phyloP scores from a whole-genome alignment of 2,329 filamentous ascomycete genomes.

The Fusarium avenaceum region DNA sequence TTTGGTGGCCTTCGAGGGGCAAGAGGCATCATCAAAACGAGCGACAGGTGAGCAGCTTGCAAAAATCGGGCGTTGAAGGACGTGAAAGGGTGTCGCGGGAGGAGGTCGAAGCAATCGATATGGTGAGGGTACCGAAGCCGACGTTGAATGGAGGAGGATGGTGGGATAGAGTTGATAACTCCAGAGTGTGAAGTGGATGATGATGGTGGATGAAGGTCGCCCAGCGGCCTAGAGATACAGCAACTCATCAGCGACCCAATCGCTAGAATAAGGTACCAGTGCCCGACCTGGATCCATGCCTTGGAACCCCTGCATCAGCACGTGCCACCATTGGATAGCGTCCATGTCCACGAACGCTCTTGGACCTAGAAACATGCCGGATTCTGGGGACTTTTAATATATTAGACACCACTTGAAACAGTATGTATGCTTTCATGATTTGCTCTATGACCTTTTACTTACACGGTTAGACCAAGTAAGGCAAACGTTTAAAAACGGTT shows the following conservation, averaged over 20 bases:
- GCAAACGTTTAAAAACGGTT: neutral
- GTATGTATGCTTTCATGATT: neutral
- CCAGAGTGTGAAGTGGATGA: constrained; percentile 13
- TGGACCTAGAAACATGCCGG: constrained; percentile 15
- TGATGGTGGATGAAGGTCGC: constrained; percentile 21
- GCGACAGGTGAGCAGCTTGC: constrained; percentile 33
- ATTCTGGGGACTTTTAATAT: constrained; percentile 8
- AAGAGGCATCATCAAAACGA: constrained; percentile 48
- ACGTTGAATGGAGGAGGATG: constrained; percentile 28
- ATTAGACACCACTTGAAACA: neutral
- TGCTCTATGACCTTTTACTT: neutral
- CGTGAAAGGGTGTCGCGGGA: constrained; percentile 14
- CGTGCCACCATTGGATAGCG: constrained; percentile 42
- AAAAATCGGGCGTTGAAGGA: constrained; percentile 21
- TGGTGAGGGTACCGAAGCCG: constrained; percentile 27
- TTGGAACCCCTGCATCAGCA: constrained; percentile 47
- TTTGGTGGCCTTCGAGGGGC: constrained; percentile 47
- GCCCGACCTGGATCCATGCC: constrained; percentile 26
- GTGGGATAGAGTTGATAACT: constrained; percentile 29
- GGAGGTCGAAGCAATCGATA: constrained; percentile 12
- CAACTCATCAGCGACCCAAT: constrained; percentile 32
- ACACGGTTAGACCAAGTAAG: neutral
- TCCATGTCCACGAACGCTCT: constrained; percentile 26
- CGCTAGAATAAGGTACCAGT: constrained; percentile 26
- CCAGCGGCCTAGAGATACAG: constrained; percentile 13